Conservation (phyloP, 2,329 filamentous ascomycete genomes). For the Cladosporium sp. region DNA sequence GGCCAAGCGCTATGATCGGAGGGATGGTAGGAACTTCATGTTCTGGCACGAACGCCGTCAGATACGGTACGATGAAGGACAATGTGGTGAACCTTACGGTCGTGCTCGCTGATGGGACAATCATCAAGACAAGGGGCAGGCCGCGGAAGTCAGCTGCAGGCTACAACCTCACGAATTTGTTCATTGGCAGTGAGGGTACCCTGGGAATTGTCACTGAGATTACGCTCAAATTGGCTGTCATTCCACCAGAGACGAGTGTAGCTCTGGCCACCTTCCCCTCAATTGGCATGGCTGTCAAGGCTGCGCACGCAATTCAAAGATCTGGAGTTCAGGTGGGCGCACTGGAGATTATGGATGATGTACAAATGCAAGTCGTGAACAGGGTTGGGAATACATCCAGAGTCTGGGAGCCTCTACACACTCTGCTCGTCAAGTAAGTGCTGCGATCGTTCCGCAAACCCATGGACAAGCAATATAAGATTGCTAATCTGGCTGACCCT, state of each 20-base stretch:
- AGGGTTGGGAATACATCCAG: conserved; percentile 65
- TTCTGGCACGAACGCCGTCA: conserved; percentile 63
- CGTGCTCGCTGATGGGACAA: conserved; percentile 68
- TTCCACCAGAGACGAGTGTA: conserved; percentile 71
- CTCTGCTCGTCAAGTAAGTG: conserved; percentile 75
- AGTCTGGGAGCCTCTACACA: conserved; percentile 70
- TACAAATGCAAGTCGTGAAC: conserved; percentile 82
- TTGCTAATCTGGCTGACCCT: neutral
- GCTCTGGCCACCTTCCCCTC: conserved; percentile 75
- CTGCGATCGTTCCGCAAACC: conserved; percentile 47
- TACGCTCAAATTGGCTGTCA: conserved; percentile 69
- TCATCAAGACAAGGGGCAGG: conserved; percentile 70
- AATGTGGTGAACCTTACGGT: conserved; percentile 78
- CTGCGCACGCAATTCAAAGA: conserved; percentile 68
- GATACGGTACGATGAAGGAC: conserved; percentile 79
- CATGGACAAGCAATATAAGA: too few relatives aligned
- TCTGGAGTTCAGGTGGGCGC: conserved; percentile 68
- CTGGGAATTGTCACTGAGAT: conserved; percentile 74
- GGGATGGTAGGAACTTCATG: conserved; percentile 77
- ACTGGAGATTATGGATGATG: conserved; percentile 84
- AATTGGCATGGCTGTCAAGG: conserved; percentile 69
- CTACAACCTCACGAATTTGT: conserved; percentile 73
- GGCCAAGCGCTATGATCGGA: conserved; percentile 69
- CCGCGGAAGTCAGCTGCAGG: conserved; percentile 72
- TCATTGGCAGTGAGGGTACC: conserved; percentile 74